Conservation (phyloP, 768 basidiomycete species). For the Dioszegia aurantiaca region DNA sequence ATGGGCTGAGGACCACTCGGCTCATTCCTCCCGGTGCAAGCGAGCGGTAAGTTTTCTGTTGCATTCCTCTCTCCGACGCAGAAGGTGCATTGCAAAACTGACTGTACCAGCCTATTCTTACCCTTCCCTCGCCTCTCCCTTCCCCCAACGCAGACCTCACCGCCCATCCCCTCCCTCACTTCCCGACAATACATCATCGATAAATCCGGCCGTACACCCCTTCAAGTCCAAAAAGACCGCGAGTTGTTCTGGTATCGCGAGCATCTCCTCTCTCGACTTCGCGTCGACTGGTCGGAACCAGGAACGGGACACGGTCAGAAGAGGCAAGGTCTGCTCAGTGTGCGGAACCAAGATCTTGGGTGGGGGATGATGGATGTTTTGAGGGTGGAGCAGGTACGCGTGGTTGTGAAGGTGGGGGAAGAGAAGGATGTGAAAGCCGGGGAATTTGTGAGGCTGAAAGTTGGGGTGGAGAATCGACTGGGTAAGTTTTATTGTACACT, state of each 20-base stretch:
- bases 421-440: conserved; percentile 17
- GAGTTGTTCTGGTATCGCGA: conserved; percentile 97
- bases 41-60: conserved; percentile 63
- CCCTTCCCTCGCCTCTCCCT: conserved; percentile 66
- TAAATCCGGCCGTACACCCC: conserved; percentile 63
- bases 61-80: background rate
- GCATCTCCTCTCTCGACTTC: conserved; percentile 68
- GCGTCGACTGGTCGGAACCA: conserved; percentile 77
- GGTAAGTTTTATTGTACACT: conserved; percentile 25
- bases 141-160: conserved; percentile 59
- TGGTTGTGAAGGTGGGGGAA: conserved; percentile 55
- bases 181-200: conserved; percentile 84
- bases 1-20: conserved; percentile 50
- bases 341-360: conserved; percentile 75
- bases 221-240: conserved; percentile 64
- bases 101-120: conserved; percentile 18
- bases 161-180: conserved; percentile 73
- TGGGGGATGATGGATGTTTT: conserved; percentile 74
- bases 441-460: conserved; percentile 39
- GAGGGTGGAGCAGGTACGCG: conserved; percentile 64
- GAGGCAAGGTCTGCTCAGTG: conserved; percentile 70
- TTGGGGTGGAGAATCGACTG: conserved; percentile 33
- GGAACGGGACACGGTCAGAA: conserved; percentile 58
- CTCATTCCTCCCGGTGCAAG: conserved; percentile 85
- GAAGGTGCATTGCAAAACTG: too few relatives aligned